Conservation (phyloP, 2,329 filamentous ascomycete species). For the Talaromyces piceae region DNA sequence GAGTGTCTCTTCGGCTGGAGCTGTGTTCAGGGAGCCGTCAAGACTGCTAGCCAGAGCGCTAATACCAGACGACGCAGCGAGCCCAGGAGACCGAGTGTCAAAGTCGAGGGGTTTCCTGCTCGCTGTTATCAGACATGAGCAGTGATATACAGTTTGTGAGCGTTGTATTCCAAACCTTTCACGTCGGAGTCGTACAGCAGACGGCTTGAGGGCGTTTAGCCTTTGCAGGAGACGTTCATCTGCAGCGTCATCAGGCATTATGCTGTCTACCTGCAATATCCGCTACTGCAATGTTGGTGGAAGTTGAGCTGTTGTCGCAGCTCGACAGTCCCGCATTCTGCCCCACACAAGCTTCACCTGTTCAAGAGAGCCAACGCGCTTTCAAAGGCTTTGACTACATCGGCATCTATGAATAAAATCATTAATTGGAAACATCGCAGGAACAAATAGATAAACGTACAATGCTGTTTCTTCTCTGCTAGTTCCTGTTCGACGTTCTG, state of each 20-base stretch:
- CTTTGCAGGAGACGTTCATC: conserved; percentile 24
- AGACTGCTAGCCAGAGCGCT: neutral
- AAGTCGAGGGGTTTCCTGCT: conserved; percentile 2
- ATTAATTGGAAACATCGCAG: conserved; percentile 14
- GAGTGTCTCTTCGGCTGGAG: conserved; percentile 4
- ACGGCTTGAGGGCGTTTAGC: conserved; percentile 27
- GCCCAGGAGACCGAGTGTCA: neutral
- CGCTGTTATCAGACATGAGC: neutral
- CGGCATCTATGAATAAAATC: conserved; percentile 21
- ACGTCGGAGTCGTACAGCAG: conserved; percentile 23
- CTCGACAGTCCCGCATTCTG: neutral
- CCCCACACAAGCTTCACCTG: conserved; percentile 13
- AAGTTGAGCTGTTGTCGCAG: neutral
- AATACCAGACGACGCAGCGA: neutral
- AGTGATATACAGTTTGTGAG: too few species aligned
- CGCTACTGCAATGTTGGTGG: neutral
- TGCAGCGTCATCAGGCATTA: conserved; percentile 15
- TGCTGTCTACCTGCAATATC: too few species aligned
- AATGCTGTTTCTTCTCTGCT: conserved; percentile 69
- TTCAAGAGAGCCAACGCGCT: conserved; percentile 39
- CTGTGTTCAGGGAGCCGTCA: neutral
- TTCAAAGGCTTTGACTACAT: conserved; percentile 43
- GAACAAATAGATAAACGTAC: conserved; percentile 40
- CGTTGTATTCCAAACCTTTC: conserved; percentile 16
- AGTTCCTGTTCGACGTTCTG: conserved; percentile 64